These are phyloP conservation scores for Clonostachys rhizophaga DNA, from an alignment of 2,329 filamentous ascomycete species.

Conservation along the genomic window DNA sequence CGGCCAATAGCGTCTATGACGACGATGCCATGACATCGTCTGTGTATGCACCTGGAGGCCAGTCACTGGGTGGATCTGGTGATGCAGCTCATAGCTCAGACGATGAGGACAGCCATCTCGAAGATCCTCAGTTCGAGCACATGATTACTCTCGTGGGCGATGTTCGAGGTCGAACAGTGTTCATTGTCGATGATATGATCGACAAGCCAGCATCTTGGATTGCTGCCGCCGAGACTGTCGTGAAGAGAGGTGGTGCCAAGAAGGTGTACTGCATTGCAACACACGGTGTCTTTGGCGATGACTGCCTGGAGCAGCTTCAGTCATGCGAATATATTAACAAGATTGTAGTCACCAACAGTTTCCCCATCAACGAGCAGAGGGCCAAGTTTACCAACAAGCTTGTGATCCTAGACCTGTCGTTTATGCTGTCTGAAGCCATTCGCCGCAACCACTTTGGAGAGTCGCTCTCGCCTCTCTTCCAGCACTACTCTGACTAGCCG, in stretches of 20 bases:
- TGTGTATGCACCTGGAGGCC: conserved; percentile 65
- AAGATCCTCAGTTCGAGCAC: conserved; percentile 77
- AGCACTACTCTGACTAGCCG: conserved; percentile 54
- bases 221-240: conserved; percentile 91
- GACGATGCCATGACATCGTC: conserved; percentile 84
- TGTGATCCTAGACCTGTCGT: conserved; percentile 83
- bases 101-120: conserved; percentile 87
- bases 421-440: conserved; percentile 85
- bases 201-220: conserved; percentile 98
- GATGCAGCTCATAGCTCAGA: conserved; percentile 82
- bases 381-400: conserved; percentile 73
- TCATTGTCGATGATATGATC: conserved; percentile 98
- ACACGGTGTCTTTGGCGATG: conserved; percentile 87
- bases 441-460: conserved; percentile 96
- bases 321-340: conserved; percentile 89
- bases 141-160: conserved; percentile 98
- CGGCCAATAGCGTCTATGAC: conserved; percentile 60
- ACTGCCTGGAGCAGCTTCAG: conserved; percentile 85
- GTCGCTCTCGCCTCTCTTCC: conserved; percentile 66
- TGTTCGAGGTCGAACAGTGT: conserved; percentile 80
- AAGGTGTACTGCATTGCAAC: conserved; percentile 98
- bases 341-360: conserved; percentile 95
- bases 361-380: conserved; percentile 78
- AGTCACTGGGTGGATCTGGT: conserved; percentile 73
- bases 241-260: conserved; percentile 86